Evolutionary conservation across 176 grass and related monocot species (phyloP).

Genomic region (Olyra latifolia): DNA sequence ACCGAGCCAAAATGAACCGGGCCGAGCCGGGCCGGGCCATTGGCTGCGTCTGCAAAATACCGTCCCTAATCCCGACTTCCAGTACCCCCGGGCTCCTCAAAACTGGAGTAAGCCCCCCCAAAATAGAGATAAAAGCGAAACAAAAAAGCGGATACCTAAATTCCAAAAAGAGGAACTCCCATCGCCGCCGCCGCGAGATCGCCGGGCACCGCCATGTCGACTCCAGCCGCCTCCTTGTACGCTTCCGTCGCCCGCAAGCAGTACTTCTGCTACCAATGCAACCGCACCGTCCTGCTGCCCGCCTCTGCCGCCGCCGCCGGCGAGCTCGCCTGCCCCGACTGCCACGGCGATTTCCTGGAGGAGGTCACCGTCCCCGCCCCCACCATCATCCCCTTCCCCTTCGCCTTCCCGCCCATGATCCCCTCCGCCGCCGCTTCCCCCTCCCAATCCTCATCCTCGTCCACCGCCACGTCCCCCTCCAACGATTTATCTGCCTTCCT

Average conservation of each 20-base stretch:
- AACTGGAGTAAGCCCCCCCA: not conserved
- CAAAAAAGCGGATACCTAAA: slow-evolving; percentile 36
- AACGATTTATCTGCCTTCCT: slow-evolving; percentile 47
- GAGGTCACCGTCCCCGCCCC: slow-evolving; percentile 67
- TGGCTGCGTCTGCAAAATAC: too few relatives aligned
- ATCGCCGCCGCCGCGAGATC: slow-evolving; percentile 56
- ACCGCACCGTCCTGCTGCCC: slow-evolving; percentile 68
- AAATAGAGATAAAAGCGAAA: not conserved
- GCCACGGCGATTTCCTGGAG: slow-evolving; percentile 87
- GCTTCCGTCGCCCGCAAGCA: slow-evolving; percentile 65
- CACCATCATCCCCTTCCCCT: slow-evolving; percentile 61
- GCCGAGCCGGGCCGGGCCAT: too few relatives aligned
- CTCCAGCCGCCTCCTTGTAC: slow-evolving; percentile 51
- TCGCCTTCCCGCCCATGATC: slow-evolving; percentile 35
- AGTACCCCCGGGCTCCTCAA: not conserved
- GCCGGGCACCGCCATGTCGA: slow-evolving; percentile 55
- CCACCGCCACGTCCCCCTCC: slow-evolving; percentile 33
- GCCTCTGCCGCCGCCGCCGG: slow-evolving; percentile 42
- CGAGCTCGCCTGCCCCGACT: slow-evolving; percentile 76
- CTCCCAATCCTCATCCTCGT: slow-evolving; percentile 45
- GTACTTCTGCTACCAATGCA: slow-evolving; percentile 91
- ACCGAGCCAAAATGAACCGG: too few relatives aligned
- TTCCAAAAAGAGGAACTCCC: slow-evolving; percentile 27
- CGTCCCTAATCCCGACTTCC: too few relatives aligned
- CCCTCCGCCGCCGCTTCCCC: slow-evolving; percentile 33